These are phyloP conservation scores for Mercurialis annua DNA, from an alignment of 345 rosid species.

Conservation along the genomic window DNA sequence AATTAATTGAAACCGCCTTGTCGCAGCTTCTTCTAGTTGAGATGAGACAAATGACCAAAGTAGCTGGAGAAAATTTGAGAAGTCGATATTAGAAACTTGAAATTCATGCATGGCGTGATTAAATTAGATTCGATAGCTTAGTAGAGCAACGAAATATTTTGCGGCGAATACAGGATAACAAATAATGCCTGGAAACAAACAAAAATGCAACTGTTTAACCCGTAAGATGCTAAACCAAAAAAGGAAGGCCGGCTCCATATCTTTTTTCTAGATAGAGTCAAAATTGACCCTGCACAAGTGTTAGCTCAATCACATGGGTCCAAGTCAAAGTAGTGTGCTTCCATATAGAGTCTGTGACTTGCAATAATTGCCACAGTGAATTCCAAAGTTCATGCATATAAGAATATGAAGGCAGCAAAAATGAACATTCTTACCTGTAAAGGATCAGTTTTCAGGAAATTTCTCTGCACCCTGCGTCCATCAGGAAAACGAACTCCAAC, in stretches of 20 bases:
- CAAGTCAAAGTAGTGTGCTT: background rate
- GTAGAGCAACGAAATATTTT: background rate
- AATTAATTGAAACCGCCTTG: conserved; percentile 67
- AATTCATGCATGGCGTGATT: background rate
- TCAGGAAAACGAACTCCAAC: conserved; percentile 94
- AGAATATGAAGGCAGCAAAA: background rate
- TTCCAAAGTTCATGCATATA: background rate
- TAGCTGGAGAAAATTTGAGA: conserved; percentile 41
- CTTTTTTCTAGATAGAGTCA: background rate
- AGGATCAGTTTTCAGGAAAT: conserved; percentile 69
- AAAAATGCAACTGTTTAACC: background rate
- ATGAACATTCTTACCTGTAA: conserved; percentile 50
- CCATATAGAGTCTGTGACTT: background rate
- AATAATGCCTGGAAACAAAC: background rate
- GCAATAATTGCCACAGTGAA: background rate
- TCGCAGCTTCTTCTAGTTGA: conserved; percentile 52
- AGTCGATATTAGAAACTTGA: background rate
- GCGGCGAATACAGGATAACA: background rate
- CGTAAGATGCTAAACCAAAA: background rate
- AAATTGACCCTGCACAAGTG: background rate
- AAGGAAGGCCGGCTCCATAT: background rate
- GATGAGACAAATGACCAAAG: conserved; percentile 89
- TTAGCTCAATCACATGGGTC: background rate
- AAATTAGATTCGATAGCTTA: background rate
- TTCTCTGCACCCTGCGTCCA: conserved; percentile 85